Evolutionary conservation across 441 rosid genomes (phyloP), one percentile per base, ranked within the genome.

Genomic region (Gossypium schwendimanii): DNA sequence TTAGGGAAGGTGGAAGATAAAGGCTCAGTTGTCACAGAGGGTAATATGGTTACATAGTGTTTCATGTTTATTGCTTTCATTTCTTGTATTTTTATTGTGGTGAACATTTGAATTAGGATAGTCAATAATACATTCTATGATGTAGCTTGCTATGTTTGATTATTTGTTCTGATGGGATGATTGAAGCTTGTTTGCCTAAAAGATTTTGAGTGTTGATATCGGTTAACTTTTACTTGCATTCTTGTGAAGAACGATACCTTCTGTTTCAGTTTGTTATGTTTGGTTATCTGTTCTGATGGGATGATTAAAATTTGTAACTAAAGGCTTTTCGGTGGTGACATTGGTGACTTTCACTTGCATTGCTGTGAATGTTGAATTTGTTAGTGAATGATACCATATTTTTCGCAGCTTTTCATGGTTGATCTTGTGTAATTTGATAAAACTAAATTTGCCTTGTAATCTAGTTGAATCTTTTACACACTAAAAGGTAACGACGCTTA

Each of bases 1-100:
- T 57, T 15, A n/a, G 74, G 52, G 61, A 84, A 75, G 64, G 52
- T 59, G 62, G 85, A 77, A 62, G 82, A 81, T 53, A 79, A 81
- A 63, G 68, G 71, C 15, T 75, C 64, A 8, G 70, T 70, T 53
- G 23, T 67, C 33, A 60, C 78, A 36, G 86, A 79, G 66, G 86
- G 86, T 54, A 80, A 76, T 85, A 75, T 84, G 94, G 94, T 87
- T 44, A 75, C 17, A 21, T 10, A 68, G 69, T 69, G 33, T n/a
- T 49, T 65, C 57, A 15, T 73, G 15, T 75, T 63, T 77, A 2
- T 57, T 20, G 6, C 15, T 36, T 10, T 24, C 2, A 8, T 2
- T 5, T 17, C 3, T 8, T 8, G 10, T 36, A 36, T 12, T 14
- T 47, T 12, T 15, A 14, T 47, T 14, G 4, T 62, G 33, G 23